Conservation (phyloP, 805 yeast genomes). For the Schizosaccharomyces pombe region DNA sequence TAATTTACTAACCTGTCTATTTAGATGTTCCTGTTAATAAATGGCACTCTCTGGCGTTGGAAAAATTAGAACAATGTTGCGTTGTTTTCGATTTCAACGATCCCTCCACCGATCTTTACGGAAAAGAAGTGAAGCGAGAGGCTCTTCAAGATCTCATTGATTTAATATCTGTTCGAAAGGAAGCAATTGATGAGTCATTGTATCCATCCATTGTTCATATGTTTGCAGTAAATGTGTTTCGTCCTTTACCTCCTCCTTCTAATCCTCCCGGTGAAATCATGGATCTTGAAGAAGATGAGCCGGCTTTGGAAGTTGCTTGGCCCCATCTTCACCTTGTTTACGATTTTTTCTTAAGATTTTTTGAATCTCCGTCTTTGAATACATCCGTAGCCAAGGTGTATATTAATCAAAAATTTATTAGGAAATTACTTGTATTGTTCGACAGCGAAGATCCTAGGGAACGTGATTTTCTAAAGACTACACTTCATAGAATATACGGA, state of each 20-base stretch:
- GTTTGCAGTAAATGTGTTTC: slow-evolving; percentile 62
- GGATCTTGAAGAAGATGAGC: slow-evolving; percentile 98
- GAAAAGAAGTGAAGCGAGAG: slow-evolving; percentile 72
- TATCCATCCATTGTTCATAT: slow-evolving; percentile 54
- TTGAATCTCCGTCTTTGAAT: slow-evolving; percentile 84
- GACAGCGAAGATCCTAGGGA: slow-evolving; percentile 94
- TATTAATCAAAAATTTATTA: slow-evolving; percentile 75
- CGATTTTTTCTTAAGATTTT: slow-evolving; percentile 77
- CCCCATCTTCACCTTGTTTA: slow-evolving; percentile 95
- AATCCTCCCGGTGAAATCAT: slow-evolving; percentile 89
- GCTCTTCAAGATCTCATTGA: slow-evolving; percentile 78
- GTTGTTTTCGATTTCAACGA: slow-evolving; percentile 84
- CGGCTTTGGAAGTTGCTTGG: slow-evolving; percentile 90
- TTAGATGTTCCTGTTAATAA: slow-evolving; percentile 61
- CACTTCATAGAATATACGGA: slow-evolving; percentile 87
- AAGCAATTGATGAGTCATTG: slow-evolving; percentile 76
- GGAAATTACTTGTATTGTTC: slow-evolving; percentile 62
- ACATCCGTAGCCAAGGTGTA: slow-evolving; percentile 82
- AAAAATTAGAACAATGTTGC: slow-evolving; percentile 84
- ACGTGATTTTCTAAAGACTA: slow-evolving; percentile 83
- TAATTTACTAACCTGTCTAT: neutral
- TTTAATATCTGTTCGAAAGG: slow-evolving; percentile 59
- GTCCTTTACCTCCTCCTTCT: slow-evolving; percentile 87
- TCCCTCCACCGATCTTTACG: slow-evolving; percentile 73
- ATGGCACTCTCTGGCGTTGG: slow-evolving; percentile 52